These are phyloP conservation scores for Debaryomyces hansenii DNA, from an alignment of 805 yeast species.

Conservation along the genomic window DNA sequence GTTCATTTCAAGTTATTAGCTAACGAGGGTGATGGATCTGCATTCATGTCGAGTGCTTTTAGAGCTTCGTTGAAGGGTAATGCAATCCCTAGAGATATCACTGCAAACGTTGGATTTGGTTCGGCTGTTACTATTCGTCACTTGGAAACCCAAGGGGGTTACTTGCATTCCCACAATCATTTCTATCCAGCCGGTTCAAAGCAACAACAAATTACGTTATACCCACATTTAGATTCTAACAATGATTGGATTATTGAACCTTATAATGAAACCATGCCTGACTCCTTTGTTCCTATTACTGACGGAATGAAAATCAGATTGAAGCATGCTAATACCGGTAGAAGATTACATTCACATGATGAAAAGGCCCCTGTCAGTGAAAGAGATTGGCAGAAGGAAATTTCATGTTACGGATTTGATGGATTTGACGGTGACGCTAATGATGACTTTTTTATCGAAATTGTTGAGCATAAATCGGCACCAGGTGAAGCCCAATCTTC, in stretches of 20 bases:
- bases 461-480: slow-evolving; percentile 53
- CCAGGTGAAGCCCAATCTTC: slow-evolving; percentile 53
- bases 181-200: slow-evolving; percentile 75
- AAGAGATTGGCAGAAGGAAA: slow-evolving; percentile 84
- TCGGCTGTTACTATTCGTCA: slow-evolving; percentile 70
- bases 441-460: slow-evolving; percentile 78
- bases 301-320: slow-evolving; percentile 74
- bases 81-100: slow-evolving; percentile 55
- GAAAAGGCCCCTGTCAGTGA: slow-evolving; percentile 76
- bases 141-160: slow-evolving; percentile 71
- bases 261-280: slow-evolving; percentile 57
- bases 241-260: slow-evolving; percentile 73
- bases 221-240: slow-evolving; percentile 75
- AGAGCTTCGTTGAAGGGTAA: slow-evolving; percentile 62
- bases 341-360: slow-evolving; percentile 82
- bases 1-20: slow-evolving; percentile 60
- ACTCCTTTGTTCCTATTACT: slow-evolving; percentile 60
- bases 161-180: slow-evolving; percentile 77
- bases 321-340: slow-evolving; percentile 53
- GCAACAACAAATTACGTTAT: slow-evolving; percentile 80
- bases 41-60: slow-evolving; percentile 73
- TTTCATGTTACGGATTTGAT: slow-evolving; percentile 70
- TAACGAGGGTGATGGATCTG: slow-evolving; percentile 69
- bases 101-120: slow-evolving; percentile 71
- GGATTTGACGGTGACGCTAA: slow-evolving; percentile 82